These are phyloP conservation scores for Stramenopiles sp. DNA, from an alignment of 352 stramenopile genomes.

Conservation along the genomic window DNA sequence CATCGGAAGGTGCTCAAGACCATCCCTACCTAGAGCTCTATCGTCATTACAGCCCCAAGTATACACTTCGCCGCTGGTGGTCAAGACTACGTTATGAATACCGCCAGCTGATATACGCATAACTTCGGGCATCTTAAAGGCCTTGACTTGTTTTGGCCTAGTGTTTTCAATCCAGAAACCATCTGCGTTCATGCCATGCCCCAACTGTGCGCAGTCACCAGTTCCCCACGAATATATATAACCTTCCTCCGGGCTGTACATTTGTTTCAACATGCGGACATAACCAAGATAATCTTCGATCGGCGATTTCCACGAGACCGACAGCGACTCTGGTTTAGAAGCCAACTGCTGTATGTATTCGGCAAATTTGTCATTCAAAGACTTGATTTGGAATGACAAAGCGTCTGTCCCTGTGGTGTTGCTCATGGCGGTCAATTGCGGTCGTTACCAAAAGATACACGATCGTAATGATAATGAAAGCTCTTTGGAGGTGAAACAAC, in stretches of 20 bases:
- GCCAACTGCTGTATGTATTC: background rate
- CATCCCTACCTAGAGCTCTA: slow-evolving; percentile 56
- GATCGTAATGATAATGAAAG: too few relatives aligned
- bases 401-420: too few relatives aligned
- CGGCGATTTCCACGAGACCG: background rate
- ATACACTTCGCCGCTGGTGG: background rate
- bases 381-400: background rate
- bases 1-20: slow-evolving; percentile 47
- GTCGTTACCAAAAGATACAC: too few relatives aligned
- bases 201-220: slow-evolving; percentile 75
- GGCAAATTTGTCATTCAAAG: background rate
- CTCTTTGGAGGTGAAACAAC: too few relatives aligned
- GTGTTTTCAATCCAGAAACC: slow-evolving; percentile 18
- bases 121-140: background rate
- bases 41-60: slow-evolving; percentile 30
- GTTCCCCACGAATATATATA: slow-evolving; percentile 52
- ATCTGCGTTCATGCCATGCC: slow-evolving; percentile 54
- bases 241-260: background rate
- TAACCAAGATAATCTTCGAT: slow-evolving; percentile 4
- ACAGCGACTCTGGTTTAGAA: background rate
- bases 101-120: background rate
- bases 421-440: too few relatives aligned
- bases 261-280: slow-evolving; percentile 8
- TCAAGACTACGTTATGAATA: background rate
- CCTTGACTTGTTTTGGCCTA: background rate